Base-by-base conservation (phyloP, 1,139 yeast species). In the Lodderomyces jiufengensis region DNA sequence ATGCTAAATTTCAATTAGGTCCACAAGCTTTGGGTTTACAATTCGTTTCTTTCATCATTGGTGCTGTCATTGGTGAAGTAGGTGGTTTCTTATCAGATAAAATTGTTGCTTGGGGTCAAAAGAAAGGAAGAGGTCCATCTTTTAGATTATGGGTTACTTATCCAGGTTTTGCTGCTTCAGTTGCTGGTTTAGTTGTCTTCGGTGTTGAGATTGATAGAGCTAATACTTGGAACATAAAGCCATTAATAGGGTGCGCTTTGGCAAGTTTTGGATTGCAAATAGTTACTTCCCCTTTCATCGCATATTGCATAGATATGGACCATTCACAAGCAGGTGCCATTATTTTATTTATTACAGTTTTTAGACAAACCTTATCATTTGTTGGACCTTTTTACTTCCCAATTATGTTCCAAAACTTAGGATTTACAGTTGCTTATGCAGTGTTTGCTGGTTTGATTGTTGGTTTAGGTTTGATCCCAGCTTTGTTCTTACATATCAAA, bases 311-410 rank as follows among this genome's bases (percentile, higher is more conserved):
- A 16, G 54, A 49, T 29, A 36, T 45, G 5, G 34, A 35, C 24
- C 50, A 51, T 3, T 13, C 25, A 9, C 12, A 27, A 12, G 41
- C 40, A 9, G 38, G 49, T 12, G 48, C 48, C 9, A 36, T 47
- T 10, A 48, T 50, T 2, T 40, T 50, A 25, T 50, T 46, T 29
- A 41, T 51, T 23, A 49, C 53, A 4, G 36, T 48, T n/a, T 32
- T 49, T 10, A 38, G 55, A 29, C 54, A 49, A 31, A 29, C 45
- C 2, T 35, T 45, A 13, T 53, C 54, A 10, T 50, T 51, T 29
- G 37, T 50, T 15, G 55, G 54, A 11, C 54, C 55, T n/a, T 51
- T 50, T 32, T 50, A 46, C 31, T 49, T 48, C 18, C 55, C 55
- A 5, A 31, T 33, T 9, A 51, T 51, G 55, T 41, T 49, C 26